Evolutionary conservation across 2,329 filamentous ascomycete genomes (phyloP).

Genomic region (Neofusicoccum parvum): DNA sequence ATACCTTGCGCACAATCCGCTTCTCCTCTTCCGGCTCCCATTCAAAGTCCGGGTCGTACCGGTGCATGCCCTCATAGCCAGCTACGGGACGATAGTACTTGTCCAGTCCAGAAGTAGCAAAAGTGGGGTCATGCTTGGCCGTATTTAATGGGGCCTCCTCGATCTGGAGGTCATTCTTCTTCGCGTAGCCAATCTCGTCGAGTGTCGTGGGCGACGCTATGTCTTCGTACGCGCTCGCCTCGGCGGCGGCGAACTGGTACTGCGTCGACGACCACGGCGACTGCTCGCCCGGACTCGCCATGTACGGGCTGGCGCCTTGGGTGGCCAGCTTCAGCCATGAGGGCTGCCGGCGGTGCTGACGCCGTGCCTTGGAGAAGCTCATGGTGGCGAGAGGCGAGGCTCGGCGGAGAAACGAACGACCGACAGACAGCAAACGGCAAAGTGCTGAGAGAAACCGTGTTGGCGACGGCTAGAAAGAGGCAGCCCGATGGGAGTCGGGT

Average conservation of each 20-base stretch:
- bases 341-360: slow-evolving; percentile 10
- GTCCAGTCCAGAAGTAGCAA: slow-evolving; percentile 38
- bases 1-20: slow-evolving; percentile 56
- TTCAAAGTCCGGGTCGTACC: slow-evolving; percentile 59
- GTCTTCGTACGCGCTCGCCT: slow-evolving; percentile 19
- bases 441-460: not conserved
- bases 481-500: not conserved
- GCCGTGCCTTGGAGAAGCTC: slow-evolving; percentile 7
- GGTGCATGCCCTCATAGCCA: slow-evolving; percentile 60
- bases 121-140: slow-evolving; percentile 24
- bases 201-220: slow-evolving; percentile 15
- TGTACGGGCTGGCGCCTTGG: not conserved
- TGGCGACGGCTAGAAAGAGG: not conserved
- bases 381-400: slow-evolving; percentile 1
- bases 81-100: slow-evolving; percentile 55
- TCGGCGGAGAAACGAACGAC: not conserved
- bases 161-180: slow-evolving; percentile 15
- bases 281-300: slow-evolving; percentile 5
- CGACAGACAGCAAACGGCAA: not conserved
- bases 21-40: slow-evolving; percentile 62
- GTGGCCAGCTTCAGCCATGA: slow-evolving; percentile 16
- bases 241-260: slow-evolving; percentile 9
- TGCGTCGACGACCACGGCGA: slow-evolving; percentile 16
- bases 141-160: slow-evolving; percentile 6
- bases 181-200: slow-evolving; percentile 14